Evolutionary conservation across 805 yeast species (phyloP), one percentile per base, ranked within the genome.

Genomic region (Ogataea siamensis): DNA sequence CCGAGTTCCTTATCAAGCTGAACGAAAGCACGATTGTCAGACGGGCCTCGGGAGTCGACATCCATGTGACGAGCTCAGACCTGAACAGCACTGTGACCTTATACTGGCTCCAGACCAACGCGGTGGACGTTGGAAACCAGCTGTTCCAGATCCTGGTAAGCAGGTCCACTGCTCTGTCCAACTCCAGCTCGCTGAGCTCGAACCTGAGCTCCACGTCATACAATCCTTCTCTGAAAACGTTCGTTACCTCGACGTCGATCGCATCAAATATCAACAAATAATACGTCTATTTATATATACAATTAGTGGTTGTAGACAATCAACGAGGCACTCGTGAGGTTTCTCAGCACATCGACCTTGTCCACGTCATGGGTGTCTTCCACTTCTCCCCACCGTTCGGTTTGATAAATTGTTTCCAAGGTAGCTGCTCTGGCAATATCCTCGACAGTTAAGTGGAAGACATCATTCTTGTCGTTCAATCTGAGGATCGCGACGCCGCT

Each of bases 321-420:
- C 27, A 84, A 59, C 4, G 89, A 83, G 19, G 95, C 89, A 48
- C 87, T 75, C 23, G 91, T 80, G 32, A 93, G 72, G 54, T 80
- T 79, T 62, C 97, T 79, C 54, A 87, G 71, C 52, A 94, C 72
- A 51, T 93, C 97, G 26, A 81, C 95, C 60, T 83, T 82, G 54
- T 87, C 95, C n/a, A 93, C 97, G 60, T 93, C 99, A 58, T 93
- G 99, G 2, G 98, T 87, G 56, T 93, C 99, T 64, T 93, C 98
- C 16, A 91, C 98, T 62, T 91, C 97, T 21, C 99, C 99, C 99
- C 99, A 93, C 55, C 80, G 74, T 15, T 78, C 79, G 23, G 95
- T 85, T 64, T 93, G 99, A 62, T 76, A 76, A 22, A 82, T 78
- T 10, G 81, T 80, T 57, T 93, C 99, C 52, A 93, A 68, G 40